Percentiles rank a stretch among this genome's conserved stretches.
These are phyloP conservation scores for Sporothrix schenckii DNA, from an alignment of 2,329 filamentous ascomycete species.

Conservation along the genomic window DNA sequence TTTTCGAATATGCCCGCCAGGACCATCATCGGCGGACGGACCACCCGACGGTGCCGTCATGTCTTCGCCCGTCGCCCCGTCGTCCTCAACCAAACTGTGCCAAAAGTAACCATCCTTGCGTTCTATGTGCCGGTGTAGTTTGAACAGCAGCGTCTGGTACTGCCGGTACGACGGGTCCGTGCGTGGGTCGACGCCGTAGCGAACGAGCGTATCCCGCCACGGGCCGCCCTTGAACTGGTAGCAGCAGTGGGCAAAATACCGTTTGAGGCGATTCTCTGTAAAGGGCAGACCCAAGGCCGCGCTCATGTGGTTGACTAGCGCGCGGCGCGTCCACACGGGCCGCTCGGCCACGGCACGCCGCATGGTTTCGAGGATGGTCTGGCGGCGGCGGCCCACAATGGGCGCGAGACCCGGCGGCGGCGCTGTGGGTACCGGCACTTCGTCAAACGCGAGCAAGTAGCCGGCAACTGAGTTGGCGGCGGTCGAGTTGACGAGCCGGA, in stretches of 20 bases:
- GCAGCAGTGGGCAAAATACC: constrained; percentile 79
- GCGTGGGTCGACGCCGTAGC: constrained; percentile 84
- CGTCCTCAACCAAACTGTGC: constrained; percentile 38
- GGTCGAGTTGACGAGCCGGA: constrained; percentile 59
- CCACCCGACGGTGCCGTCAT: constrained; percentile 1
- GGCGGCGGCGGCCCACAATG: constrained; percentile 63
- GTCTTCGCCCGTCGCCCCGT: neutral
- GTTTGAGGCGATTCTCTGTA: constrained; percentile 63
- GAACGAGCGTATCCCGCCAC: constrained; percentile 85
- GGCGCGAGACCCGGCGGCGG: constrained; percentile 62
- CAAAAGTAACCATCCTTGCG: constrained; percentile 47
- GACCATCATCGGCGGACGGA: neutral
- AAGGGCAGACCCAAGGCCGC: constrained; percentile 43
- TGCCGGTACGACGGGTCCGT: constrained; percentile 72
- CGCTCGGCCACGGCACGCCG: constrained; percentile 68
- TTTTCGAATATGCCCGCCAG: neutral
- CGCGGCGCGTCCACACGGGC: constrained; percentile 84
- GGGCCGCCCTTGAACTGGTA: constrained; percentile 94
- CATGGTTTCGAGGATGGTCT: constrained; percentile 66
- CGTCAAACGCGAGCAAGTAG: constrained; percentile 62
- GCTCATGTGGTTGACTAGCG: constrained; percentile 72
- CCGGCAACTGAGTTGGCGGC: constrained; percentile 60
- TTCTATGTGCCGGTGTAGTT: constrained; percentile 60
- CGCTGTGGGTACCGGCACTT: constrained; percentile 63
- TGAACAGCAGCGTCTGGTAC: constrained; percentile 90